These are phyloP conservation scores for Polyporus arcularius DNA, from an alignment of 768 basidiomycete species.

Conservation along the genomic window DNA sequence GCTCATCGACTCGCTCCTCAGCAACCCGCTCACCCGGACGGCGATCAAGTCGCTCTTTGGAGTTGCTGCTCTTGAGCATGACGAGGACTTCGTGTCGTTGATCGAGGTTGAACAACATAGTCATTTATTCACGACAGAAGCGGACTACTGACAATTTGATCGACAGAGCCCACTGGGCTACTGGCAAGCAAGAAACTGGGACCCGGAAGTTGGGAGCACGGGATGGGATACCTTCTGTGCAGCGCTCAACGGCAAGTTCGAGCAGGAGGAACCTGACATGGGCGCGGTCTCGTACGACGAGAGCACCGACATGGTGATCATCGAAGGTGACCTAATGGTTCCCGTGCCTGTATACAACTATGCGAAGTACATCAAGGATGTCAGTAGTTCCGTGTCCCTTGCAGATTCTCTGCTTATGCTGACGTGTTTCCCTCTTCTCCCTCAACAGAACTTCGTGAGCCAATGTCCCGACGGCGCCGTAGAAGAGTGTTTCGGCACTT, in stretches of 20 bases:
- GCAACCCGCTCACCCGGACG: constrained; percentile 41
- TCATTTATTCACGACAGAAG: not conserved
- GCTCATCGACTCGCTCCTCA: constrained; percentile 64
- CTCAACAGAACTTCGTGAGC: constrained; percentile 51
- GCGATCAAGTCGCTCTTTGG: constrained; percentile 79
- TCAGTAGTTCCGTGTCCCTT: constrained; percentile 28
- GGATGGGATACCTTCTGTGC: constrained; percentile 71
- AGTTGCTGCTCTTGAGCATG: constrained; percentile 61
- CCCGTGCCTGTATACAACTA: constrained; percentile 72
- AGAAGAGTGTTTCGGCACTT: constrained; percentile 87
- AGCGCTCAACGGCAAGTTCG: constrained; percentile 41
- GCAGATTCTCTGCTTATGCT: not conserved
- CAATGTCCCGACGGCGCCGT: constrained; percentile 55
- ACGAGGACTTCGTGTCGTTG: constrained; percentile 77
- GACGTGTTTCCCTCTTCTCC: not conserved
- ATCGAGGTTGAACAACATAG: constrained; percentile 50
- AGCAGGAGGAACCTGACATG: constrained; percentile 18
- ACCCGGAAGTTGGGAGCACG: constrained; percentile 64
- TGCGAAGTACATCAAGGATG: constrained; percentile 74
- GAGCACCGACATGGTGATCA: constrained; percentile 45
- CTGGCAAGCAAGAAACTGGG: constrained; percentile 92
- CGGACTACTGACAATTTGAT: not conserved
- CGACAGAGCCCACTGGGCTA: constrained; percentile 57
- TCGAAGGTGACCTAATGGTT: constrained; percentile 49
- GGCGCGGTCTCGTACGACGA: constrained; percentile 44